Evolutionary conservation across 2,329 filamentous ascomycete genomes (phyloP).

Genomic region (Blastomyces silverae): DNA sequence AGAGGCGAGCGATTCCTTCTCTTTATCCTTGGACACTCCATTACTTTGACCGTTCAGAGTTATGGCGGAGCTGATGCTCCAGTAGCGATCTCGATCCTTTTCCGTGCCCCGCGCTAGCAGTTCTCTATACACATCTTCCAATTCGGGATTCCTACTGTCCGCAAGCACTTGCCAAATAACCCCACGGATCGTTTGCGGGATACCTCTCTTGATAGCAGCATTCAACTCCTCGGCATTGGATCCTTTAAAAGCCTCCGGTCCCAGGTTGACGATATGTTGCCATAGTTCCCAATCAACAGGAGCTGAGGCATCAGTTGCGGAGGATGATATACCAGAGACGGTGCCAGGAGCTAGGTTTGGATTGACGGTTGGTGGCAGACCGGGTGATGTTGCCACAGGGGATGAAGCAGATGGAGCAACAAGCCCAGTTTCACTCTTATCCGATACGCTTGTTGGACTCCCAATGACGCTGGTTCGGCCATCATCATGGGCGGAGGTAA

Average conservation of each 20-base stretch:
- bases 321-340: conserved; percentile 69
- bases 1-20: conserved; percentile 62
- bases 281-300: conserved; percentile 98
- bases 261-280: conserved; percentile 93
- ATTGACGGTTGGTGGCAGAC: conserved; percentile 58
- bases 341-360: conserved; percentile 73
- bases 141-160: conserved; percentile 85
- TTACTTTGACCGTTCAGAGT: conserved; percentile 45
- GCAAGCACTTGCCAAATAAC: conserved; percentile 98
- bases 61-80: conserved; percentile 28
- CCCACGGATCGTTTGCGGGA: conserved; percentile 90
- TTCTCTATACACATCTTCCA: conserved; percentile 81
- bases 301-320: conserved; percentile 54
- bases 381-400: conserved; percentile 25
- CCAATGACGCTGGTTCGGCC: conserved; percentile 39
- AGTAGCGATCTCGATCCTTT: conserved; percentile 61
- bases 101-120: conserved; percentile 73
- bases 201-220: conserved; percentile 82
- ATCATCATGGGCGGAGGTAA: conserved; percentile 39
- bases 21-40: conserved; percentile 53
- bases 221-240: conserved; percentile 87
- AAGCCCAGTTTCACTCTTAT: conserved; percentile 42
- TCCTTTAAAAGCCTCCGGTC: conserved; percentile 76
- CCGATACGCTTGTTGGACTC: conserved; percentile 44
- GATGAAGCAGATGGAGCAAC: conserved; percentile 21